Evolutionary conservation across 805 yeast species (phyloP).

Genomic region (Zygosaccharomyces bisporus): DNA sequence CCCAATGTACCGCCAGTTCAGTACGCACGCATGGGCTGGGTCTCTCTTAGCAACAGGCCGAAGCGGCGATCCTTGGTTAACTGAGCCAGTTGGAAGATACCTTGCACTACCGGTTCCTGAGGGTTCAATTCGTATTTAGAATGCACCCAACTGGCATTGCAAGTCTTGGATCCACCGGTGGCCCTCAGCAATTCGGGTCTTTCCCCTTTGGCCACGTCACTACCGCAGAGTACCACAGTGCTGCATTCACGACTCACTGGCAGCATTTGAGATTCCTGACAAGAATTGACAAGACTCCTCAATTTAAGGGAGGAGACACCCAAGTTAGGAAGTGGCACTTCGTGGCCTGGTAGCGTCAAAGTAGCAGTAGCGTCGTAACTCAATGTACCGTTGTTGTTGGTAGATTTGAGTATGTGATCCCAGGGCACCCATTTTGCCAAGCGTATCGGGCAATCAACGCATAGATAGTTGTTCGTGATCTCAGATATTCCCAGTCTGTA

Average conservation of each 20-base stretch:
- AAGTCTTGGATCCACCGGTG: constrained; percentile 70
- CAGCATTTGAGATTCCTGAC: constrained; percentile 44
- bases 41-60: constrained; percentile 63
- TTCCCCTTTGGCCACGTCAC: constrained; percentile 36
- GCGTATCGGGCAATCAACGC: constrained; percentile 69
- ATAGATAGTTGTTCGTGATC: constrained; percentile 72
- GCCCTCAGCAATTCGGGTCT: constrained; percentile 64
- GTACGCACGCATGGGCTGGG: constrained; percentile 46
- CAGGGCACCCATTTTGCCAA: constrained; percentile 72
- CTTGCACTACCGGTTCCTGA: constrained; percentile 39
- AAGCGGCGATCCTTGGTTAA: constrained; percentile 64
- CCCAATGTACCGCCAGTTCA: not conserved
- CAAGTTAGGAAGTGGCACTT: constrained; percentile 68
- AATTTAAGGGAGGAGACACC: constrained; percentile 68
- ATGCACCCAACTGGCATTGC: constrained; percentile 84
- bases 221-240: constrained; percentile 61
- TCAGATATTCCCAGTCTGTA: constrained; percentile 76
- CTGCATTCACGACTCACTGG: constrained; percentile 74
- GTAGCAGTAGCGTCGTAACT: constrained; percentile 63
- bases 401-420: constrained; percentile 54
- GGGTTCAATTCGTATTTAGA: constrained; percentile 63
- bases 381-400: constrained; percentile 63
- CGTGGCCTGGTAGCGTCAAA: constrained; percentile 60
- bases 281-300: constrained; percentile 53
- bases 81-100: constrained; percentile 52